Evolutionary conservation across 208 protist species (phyloP).

Genomic region (Vickermania ingenoplastis): DNA sequence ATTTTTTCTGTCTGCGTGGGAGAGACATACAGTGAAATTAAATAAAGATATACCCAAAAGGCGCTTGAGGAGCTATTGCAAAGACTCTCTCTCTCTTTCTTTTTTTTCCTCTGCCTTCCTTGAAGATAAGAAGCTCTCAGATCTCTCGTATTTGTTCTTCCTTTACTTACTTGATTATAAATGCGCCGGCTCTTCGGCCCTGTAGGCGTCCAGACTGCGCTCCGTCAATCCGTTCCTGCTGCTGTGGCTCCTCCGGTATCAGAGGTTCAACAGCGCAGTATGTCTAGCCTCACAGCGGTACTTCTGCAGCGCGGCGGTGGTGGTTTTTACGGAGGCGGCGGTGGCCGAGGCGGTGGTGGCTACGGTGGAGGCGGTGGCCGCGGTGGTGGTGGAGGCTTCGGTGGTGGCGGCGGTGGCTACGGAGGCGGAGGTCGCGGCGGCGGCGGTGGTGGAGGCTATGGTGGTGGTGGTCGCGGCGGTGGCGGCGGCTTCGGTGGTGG

Average conservation of each 20-base stretch:
- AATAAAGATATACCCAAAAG: too few species aligned
- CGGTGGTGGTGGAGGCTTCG: background rate
- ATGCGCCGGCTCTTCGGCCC: too few species aligned
- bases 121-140: too few species aligned
- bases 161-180: too few species aligned
- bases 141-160: too few species aligned
- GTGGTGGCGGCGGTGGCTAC: conserved; percentile 5
- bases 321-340: background rate
- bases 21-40: too few species aligned
- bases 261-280: background rate
- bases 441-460: conserved; percentile 1
- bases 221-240: too few species aligned
- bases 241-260: background rate
- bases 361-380: conserved; percentile 1
- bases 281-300: background rate
- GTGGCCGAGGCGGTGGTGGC: background rate
- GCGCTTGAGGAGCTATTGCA: too few species aligned
- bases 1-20: too few species aligned
- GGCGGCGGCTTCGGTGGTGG: background rate
- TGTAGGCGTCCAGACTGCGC: too few species aligned
- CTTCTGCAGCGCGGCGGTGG: conserved; percentile 5
- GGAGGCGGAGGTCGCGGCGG: background rate
- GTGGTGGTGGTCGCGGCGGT: background rate
- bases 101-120: too few species aligned
- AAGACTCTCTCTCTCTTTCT: too few species aligned